Percentiles rank a stretch among this genome's conserved stretches.
phyloP scores from a whole-genome alignment of 192 early-diverging fungal genomes.

The Backusella australiensis region DNA sequence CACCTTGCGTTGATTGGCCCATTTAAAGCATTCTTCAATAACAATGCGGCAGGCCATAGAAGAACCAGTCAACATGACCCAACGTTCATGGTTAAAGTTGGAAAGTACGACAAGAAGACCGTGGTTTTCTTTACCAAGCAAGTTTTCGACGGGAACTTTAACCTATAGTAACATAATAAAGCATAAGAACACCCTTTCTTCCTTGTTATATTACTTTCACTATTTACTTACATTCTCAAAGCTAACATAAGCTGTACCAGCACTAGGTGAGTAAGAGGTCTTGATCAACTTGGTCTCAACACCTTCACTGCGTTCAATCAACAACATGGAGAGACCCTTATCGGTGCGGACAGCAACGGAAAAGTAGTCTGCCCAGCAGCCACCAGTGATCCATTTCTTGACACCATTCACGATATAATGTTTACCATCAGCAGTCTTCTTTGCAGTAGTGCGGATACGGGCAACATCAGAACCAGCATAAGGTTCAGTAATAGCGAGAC shows the following conservation, averaged over 20 bases:
- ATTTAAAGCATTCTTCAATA: constrained; percentile 64
- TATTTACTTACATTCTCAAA: constrained; percentile 53
- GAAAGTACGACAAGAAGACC: constrained; percentile 69
- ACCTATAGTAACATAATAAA: constrained; percentile 17
- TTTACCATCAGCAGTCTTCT: constrained; percentile 61
- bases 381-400: constrained; percentile 86
- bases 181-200: not conserved
- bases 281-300: constrained; percentile 63
- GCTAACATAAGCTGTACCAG: constrained; percentile 62
- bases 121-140: constrained; percentile 61
- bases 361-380: constrained; percentile 38
- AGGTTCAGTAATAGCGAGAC: constrained; percentile 82
- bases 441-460: constrained; percentile 66
- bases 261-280: constrained; percentile 62
- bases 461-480: constrained; percentile 75
- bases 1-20: constrained; percentile 69
- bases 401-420: constrained; percentile 81
- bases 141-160: constrained; percentile 71
- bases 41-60: constrained; percentile 38
- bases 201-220: not conserved
- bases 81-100: constrained; percentile 77
- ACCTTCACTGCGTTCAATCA: constrained; percentile 62
- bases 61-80: constrained; percentile 45
- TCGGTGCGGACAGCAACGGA: constrained; percentile 33
- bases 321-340: constrained; percentile 62